These are phyloP conservation scores for Phytophthora agathidicida DNA, from an alignment of 352 stramenopile genomes.

Conservation along the genomic window DNA sequence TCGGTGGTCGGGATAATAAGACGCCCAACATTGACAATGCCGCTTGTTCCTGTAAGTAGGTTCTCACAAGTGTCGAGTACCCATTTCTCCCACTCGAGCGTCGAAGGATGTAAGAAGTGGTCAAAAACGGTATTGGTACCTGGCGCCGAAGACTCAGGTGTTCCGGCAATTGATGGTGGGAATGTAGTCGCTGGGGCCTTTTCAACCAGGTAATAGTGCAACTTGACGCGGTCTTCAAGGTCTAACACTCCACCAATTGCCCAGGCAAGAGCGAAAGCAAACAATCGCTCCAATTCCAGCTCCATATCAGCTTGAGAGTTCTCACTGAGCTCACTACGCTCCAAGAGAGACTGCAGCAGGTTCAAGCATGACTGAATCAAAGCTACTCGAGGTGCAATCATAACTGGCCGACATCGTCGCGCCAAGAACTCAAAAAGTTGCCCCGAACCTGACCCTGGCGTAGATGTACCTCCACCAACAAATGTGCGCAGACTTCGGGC, in stretches of 20 bases:
- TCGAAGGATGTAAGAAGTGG: constrained; percentile 88
- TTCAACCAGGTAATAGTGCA: constrained; percentile 74
- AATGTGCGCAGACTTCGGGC: constrained; percentile 50
- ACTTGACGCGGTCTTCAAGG: constrained; percentile 70
- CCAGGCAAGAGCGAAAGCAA: constrained; percentile 87
- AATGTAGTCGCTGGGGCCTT: constrained; percentile 37
- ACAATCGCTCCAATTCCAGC: constrained; percentile 83
- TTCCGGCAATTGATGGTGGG: constrained; percentile 13
- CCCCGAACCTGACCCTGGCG: constrained; percentile 32
- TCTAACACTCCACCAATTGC: constrained; percentile 86
- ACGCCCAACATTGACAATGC: constrained; percentile 72
- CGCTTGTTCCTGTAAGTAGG: constrained; percentile 22
- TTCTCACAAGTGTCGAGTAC: constrained; percentile 45
- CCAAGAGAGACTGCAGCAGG: constrained; percentile 63
- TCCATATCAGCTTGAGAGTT: constrained; percentile 41
- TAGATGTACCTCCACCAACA: constrained; percentile 37
- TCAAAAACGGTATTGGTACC: constrained; percentile 88
- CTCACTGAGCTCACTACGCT: constrained; percentile 68
- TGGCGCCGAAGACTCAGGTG: background rate
- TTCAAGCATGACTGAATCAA: constrained; percentile 81
- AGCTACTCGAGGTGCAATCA: constrained; percentile 68
- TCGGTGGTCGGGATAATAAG: constrained; percentile 90
- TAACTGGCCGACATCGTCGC: constrained; percentile 67
- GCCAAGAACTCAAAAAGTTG: constrained; percentile 80
- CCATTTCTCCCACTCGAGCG: constrained; percentile 92